Evolutionary conservation across 345 rosid genomes (phyloP), one percentile per base, ranked within the genome.

Genomic region (Populus alba): DNA sequence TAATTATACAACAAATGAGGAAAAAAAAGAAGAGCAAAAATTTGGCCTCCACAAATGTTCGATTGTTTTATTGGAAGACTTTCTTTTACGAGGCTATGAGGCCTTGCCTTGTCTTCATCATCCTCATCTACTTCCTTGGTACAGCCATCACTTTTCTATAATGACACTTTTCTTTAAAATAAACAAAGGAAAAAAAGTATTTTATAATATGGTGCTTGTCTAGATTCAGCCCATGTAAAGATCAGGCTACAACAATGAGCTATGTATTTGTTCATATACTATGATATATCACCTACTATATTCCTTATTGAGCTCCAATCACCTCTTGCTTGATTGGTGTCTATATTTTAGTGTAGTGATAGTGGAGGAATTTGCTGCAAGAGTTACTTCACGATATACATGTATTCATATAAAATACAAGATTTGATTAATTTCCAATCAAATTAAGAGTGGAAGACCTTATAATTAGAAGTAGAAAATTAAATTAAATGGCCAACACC

Each of bases 11-110:
- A 33, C 12, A 45, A 12, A 11, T 0, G 57, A 51, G 39, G 12
- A 68, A 20, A 37, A 77, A 57, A 72, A 33, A 68, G 51, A 33
- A 33, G 35, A 69, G n/a, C 61, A 57, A 77, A 73, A 71, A 47
- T 67, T 66, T 0, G 61, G 20, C 69, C 75, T 51, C 45, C 17
- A 20, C 76, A 49, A 55, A 15, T 53, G 20, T 12, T 47, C 75
- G 57, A 38, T 74, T 25, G 0, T 41, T 74, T 74, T 23, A 39
- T 27, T 43, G 55, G 53, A 13, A n/a, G 68, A 73, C 76, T 37
- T 49, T 74, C 6, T 25, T 74, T 72, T 59, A 49, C 20, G 49
- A 71, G 68, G 76, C 67, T 38, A n/a, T 0, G 38, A 31, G 35
- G 69, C 53, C 41, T 29, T 47, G 35, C 29, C 65, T 72, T 27